Conservation (phyloP, 192 early-diverging fungal genomes). For the Obelidium mucronatum region DNA sequence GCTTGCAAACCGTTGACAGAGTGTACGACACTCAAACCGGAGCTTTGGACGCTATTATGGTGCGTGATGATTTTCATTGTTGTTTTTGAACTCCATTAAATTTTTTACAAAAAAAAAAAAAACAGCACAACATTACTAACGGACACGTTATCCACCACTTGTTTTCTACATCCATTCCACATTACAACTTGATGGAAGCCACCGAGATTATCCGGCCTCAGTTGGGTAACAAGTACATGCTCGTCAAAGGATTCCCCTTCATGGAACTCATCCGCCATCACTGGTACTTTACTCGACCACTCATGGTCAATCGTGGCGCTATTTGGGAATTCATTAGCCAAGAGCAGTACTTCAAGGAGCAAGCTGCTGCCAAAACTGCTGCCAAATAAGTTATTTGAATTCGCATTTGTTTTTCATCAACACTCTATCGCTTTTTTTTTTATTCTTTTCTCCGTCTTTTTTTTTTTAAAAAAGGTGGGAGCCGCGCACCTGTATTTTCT, state of each 20-base stretch:
- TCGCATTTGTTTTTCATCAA: neutral
- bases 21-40: slow-evolving; percentile 46
- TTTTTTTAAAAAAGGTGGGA: neutral
- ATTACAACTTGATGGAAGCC: slow-evolving; percentile 55
- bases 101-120: neutral
- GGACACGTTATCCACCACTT: slow-evolving; percentile 57
- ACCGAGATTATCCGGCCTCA: slow-evolving; percentile 37
- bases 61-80: neutral
- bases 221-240: slow-evolving; percentile 38
- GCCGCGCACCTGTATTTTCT: too few relatives aligned
- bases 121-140: slow-evolving; percentile 54
- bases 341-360: slow-evolving; percentile 11
- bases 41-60: slow-evolving; percentile 42
- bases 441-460: neutral
- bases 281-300: slow-evolving; percentile 32
- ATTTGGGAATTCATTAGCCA: slow-evolving; percentile 30
- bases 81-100: neutral
- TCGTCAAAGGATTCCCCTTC: slow-evolving; percentile 48
- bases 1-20: slow-evolving; percentile 54
- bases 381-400: neutral
- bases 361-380: neutral
- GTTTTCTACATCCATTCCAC: slow-evolving; percentile 53
- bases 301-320: slow-evolving; percentile 7
- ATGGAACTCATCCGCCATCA: slow-evolving; percentile 47
- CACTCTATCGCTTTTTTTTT: neutral